Evolutionary conservation across 2,329 filamentous ascomycete genomes (phyloP).

Genomic region (Lasiodiplodia hormozganensis): DNA sequence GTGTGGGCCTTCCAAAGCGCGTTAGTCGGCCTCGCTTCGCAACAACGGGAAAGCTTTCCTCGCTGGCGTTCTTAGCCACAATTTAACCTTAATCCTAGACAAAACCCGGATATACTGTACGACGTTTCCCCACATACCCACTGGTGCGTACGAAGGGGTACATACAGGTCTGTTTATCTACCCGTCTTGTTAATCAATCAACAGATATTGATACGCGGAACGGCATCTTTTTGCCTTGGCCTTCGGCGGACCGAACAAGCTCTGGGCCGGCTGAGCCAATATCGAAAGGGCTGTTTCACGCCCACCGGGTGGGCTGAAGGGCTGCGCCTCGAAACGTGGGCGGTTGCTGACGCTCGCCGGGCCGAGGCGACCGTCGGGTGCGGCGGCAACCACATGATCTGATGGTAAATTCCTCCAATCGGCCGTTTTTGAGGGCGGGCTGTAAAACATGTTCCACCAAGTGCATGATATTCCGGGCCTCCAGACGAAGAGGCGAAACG

Average conservation of each 20-base stretch:
- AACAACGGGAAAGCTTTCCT: slow-evolving; percentile 6
- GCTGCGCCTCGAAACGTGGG: not conserved
- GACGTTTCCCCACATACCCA: slow-evolving; percentile 9
- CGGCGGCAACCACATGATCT: slow-evolving; percentile 4
- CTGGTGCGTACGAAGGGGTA: not conserved
- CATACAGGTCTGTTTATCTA: not conserved
- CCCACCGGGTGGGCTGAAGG: slow-evolving; percentile 22
- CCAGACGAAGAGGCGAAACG: slow-evolving; percentile 13
- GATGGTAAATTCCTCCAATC: slow-evolving; percentile 23
- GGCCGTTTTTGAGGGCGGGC: not conserved
- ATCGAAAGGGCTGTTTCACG: slow-evolving; percentile 9
- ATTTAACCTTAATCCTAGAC: slow-evolving; percentile 20
- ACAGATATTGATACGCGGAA: not conserved
- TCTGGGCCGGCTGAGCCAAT: not conserved
- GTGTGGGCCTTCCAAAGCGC: slow-evolving; percentile 7
- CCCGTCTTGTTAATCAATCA: not conserved
- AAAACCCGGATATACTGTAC: not conserved
- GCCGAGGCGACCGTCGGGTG: slow-evolving; percentile 21
- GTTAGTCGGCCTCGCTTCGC: slow-evolving; percentile 8
- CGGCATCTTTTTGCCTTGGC: not conserved
- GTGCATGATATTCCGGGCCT: slow-evolving; percentile 10
- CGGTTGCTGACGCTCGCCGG: not conserved
- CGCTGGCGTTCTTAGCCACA: slow-evolving; percentile 5
- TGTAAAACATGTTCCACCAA: slow-evolving; percentile 27
- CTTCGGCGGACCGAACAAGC: not conserved